phyloP scores from a whole-genome alignment of 176 grass and related monocot genomes.

The Aechmea fasciata region DNA sequence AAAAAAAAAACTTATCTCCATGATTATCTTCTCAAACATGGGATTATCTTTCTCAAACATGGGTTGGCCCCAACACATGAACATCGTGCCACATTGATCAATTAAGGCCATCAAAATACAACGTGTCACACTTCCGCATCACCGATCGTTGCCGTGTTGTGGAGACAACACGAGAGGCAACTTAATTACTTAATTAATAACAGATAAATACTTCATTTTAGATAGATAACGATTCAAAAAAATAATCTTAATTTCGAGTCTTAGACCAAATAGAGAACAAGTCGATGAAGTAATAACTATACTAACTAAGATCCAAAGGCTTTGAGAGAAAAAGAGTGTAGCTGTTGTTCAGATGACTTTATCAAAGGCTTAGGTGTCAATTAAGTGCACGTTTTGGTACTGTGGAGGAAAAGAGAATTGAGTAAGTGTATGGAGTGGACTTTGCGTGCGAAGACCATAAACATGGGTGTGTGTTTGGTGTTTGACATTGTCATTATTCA shows the following conservation, averaged over 20 bases:
- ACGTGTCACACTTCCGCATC: background rate
- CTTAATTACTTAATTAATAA: no score
- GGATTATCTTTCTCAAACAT: conserved; percentile 7
- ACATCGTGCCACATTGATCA: conserved; percentile 22
- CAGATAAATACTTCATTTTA: no score
- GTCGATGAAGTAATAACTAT: conserved; percentile 16
- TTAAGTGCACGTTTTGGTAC: conserved; percentile 28
- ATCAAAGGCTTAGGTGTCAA: conserved; percentile 16
- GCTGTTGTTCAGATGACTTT: conserved; percentile 13
- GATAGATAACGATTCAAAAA: no score
- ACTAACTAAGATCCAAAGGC: background rate
- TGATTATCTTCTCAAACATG: conserved; percentile 20
- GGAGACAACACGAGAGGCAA: no score
- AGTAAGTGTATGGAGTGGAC: background rate
- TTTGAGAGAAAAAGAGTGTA: background rate
- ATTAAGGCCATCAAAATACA: conserved; percentile 26
- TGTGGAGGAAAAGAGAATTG: background rate
- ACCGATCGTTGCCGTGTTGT: background rate
- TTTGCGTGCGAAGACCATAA: conserved; percentile 12
- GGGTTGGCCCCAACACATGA: conserved; percentile 18
- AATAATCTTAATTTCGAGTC: no score
- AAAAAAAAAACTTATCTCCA: no score
- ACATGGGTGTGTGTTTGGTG: background rate
- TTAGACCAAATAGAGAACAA: background rate
- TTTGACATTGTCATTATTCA: background rate